A percentile compares a stretch with the other conserved stretches of the same genome.
Evolutionary conservation across 2,329 filamentous ascomycete genomes (phyloP).

Genomic region (Metarhizium guizhouense): DNA sequence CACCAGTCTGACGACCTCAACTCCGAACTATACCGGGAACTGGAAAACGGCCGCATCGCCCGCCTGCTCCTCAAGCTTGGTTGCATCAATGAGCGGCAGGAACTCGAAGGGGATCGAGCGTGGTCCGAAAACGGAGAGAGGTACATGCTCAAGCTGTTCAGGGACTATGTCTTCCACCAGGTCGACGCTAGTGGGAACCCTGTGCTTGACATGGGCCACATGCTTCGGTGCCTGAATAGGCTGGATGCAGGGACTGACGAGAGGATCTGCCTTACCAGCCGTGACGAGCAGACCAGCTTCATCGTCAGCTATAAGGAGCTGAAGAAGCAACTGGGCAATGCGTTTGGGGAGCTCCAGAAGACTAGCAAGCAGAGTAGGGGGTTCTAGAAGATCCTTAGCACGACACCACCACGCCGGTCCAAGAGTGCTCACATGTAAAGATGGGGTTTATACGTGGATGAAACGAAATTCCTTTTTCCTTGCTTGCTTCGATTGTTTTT

Average conservation of each 20-base stretch:
- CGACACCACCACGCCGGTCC: conserved; percentile 3
- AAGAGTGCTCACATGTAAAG: conserved; percentile 6
- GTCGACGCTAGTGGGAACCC: conserved; percentile 79
- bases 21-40: conserved; percentile 64
- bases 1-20: conserved; percentile 69
- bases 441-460: neutral
- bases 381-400: conserved; percentile 20
- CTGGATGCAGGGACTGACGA: conserved; percentile 86
- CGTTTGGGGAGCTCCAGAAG: conserved; percentile 51
- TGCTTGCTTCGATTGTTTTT: neutral
- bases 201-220: conserved; percentile 78
- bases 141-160: conserved; percentile 88
- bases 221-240: conserved; percentile 81
- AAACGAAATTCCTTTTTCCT: neutral
- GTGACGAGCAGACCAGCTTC: conserved; percentile 84
- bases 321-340: conserved; percentile 52
- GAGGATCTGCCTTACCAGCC: conserved; percentile 73
- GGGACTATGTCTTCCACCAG: conserved; percentile 96
- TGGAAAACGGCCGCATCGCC: conserved; percentile 82
- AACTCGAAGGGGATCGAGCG: conserved; percentile 64
- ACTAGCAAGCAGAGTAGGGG: conserved; percentile 26
- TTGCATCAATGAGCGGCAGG: conserved; percentile 80
- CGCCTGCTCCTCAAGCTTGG: conserved; percentile 76
- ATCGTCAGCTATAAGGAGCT: conserved; percentile 87
- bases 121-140: conserved; percentile 93